These are phyloP conservation scores for Silene conica DNA, from an alignment of 148 eudicot genomes.

Conservation along the genomic window DNA sequence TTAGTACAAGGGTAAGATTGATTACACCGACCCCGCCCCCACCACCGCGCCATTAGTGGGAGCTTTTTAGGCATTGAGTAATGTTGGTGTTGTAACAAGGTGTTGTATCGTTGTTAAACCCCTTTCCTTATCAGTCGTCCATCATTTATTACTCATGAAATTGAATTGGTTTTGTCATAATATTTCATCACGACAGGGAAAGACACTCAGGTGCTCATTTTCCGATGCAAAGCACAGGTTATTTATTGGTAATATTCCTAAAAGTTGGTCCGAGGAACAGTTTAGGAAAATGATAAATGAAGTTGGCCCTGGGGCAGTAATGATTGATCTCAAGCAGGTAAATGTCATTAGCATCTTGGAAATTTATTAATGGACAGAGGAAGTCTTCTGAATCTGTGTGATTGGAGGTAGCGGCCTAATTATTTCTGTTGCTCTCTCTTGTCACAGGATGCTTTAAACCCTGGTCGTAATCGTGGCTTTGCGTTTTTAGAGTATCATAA, in stretches of 20 bases:
- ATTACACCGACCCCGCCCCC: no score
- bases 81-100: no score
- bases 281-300: constrained; percentile 71
- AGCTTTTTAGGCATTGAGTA: no score
- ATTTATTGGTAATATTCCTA: constrained; percentile 91
- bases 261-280: constrained; percentile 82
- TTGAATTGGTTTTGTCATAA: not conserved
- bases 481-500: constrained; percentile 93
- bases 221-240: constrained; percentile 83
- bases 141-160: not conserved
- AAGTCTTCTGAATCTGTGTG: constrained; percentile 15
- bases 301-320: constrained; percentile 89
- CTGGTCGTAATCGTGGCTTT: constrained; percentile 93
- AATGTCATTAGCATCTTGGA: not conserved
- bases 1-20: no score
- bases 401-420: not conserved
- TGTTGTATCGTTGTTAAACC: no score
- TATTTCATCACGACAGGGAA: constrained; percentile 55
- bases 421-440: constrained; percentile 11
- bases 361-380: no score
- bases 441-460: constrained; percentile 74
- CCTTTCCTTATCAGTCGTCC: no score
- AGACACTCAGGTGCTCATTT: constrained; percentile 77
- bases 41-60: no score
- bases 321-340: constrained; percentile 87